phyloP scores from a whole-genome alignment of 2,329 filamentous ascomycete species.

The Mariannaea elegans region DNA sequence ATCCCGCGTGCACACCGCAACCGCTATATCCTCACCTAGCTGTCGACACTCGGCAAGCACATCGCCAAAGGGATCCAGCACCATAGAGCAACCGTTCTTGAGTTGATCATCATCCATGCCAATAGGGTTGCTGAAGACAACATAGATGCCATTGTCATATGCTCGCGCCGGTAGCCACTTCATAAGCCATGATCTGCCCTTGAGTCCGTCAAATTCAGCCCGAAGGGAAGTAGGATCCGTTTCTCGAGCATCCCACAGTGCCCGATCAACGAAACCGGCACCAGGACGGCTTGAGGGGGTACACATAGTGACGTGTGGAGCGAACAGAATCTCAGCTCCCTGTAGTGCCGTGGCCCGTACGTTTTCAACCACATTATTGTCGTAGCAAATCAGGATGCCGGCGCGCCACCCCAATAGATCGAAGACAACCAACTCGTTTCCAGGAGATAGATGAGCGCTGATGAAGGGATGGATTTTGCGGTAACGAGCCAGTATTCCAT shows the following conservation, averaged over 20 bases:
- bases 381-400: slow-evolving; percentile 33
- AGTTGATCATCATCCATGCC: slow-evolving; percentile 31
- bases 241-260: slow-evolving; percentile 12
- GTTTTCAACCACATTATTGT: slow-evolving; percentile 33
- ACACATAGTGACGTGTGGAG: slow-evolving; percentile 32
- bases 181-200: slow-evolving; percentile 31
- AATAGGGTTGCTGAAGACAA: slow-evolving; percentile 31
- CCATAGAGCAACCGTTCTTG: slow-evolving; percentile 32
- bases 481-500: slow-evolving; percentile 24
- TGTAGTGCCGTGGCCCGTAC: slow-evolving; percentile 23
- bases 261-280: slow-evolving; percentile 27
- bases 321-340: slow-evolving; percentile 28
- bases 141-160: slow-evolving; percentile 29
- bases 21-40: slow-evolving; percentile 25
- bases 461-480: slow-evolving; percentile 32
- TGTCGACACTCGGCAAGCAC: slow-evolving; percentile 25
- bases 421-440: slow-evolving; percentile 25
- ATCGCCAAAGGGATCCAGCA: slow-evolving; percentile 28
- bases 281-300: slow-evolving; percentile 27
- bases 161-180: slow-evolving; percentile 30
- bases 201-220: slow-evolving; percentile 30
- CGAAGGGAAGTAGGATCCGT: slow-evolving; percentile 25
- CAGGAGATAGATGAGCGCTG: slow-evolving; percentile 18
- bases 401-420: slow-evolving; percentile 28
- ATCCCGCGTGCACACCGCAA: slow-evolving; percentile 27